Base-by-base conservation (phyloP, 164 flowering plant genomes). In the Buxus sempervirens region DNA sequence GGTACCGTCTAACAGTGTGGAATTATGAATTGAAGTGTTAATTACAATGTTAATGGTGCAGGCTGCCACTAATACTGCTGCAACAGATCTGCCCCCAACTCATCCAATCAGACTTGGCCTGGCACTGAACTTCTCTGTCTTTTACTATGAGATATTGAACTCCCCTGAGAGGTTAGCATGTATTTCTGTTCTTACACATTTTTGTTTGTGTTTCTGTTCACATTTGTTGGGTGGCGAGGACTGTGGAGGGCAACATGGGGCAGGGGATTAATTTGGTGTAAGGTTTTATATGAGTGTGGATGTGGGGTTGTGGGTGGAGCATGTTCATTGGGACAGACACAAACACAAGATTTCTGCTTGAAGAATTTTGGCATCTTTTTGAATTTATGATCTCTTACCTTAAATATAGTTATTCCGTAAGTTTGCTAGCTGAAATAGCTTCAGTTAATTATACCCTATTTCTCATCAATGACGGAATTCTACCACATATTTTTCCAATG, bases 21-120 rank as follows among this genome's bases (percentile, higher is more conserved):
- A 51, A 32, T 45, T 45, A 5, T 10, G 51, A 45, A 45, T 45
- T 32, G 38, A 3, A 45, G 51, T 63, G 28, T 1, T 66, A 28
- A 19, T 66, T 18, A 14, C 25, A 48, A 23, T 54, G 13, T 60
- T 36, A 25, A 9, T 61, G 22, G 19, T 75, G 58, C 70, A 82
- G 82, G 78, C 80, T 65, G 86, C 84, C 9, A 65, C 80, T 18
- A 41, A 69, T 54, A 66, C 78, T 53, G 88, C 86, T 62, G 28
- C n/a, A 24, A 56, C 86, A 27, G 85, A 82, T 38, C 71, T 85
- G 61, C 66, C 86, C 10, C 83, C 87, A 10, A 83, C 87, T 32
- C 85, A 85, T 74, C 89, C 89, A 7, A 80, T 83, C 26, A 73
- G 87, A 63, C 81, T 85, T 42, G 89, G 89, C 32, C 66, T 83